Conservation (phyloP, 2,329 filamentous ascomycete genomes). For the Gliomastix tumulicola region DNA sequence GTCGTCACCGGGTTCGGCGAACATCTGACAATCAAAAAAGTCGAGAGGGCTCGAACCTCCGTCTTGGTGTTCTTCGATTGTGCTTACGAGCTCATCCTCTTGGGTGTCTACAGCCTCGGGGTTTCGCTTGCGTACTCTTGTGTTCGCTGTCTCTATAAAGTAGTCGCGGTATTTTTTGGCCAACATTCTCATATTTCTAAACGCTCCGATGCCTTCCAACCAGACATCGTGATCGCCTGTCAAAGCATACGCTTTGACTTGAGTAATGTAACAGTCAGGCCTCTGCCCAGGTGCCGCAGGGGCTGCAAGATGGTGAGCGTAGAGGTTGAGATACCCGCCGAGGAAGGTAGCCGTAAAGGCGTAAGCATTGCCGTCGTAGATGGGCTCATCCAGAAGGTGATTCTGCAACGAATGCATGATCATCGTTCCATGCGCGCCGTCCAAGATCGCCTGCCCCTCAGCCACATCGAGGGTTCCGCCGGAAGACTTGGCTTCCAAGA, state of each 20-base stretch:
- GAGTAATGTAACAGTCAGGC: no score
- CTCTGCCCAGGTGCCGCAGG: no score
- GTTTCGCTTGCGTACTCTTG: no score
- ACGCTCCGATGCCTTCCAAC: no score
- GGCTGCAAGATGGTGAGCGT: constrained; percentile 1
- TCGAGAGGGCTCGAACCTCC: no score
- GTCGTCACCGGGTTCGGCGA: no score
- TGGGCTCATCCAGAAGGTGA: background rate
- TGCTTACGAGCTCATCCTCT: no score
- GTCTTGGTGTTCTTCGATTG: no score
- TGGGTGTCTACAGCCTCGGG: no score
- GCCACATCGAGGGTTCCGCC: background rate
- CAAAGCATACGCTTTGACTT: no score
- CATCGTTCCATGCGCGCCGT: background rate
- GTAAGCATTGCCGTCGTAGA: constrained; percentile 1
- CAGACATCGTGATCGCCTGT: no score
- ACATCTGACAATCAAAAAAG: no score
- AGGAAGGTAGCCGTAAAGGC: constrained; percentile 1
- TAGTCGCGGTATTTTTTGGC: constrained; percentile 25
- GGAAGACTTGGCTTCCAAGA: background rate
- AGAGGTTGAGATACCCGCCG: background rate
- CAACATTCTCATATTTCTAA: constrained; percentile 29
- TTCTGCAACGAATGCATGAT: constrained; percentile 1
- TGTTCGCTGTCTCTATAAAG: constrained; percentile 22
- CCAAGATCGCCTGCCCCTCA: background rate